phyloP scores from a whole-genome alignment of 108 stramenopile species.

The Skeletonema grethae region DNA sequence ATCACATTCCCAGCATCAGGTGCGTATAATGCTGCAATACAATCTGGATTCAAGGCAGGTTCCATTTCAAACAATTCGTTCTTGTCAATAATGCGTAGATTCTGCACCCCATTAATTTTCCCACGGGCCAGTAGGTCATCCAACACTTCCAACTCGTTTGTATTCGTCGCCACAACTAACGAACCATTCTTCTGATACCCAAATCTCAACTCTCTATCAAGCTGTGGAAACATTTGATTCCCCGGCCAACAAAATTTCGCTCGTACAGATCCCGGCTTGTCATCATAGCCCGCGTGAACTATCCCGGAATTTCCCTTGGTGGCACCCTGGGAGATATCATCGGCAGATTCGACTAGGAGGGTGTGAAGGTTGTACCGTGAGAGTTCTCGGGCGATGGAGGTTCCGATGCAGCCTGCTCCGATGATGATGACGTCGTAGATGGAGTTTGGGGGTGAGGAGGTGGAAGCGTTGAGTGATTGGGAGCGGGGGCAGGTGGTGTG shows the following conservation, averaged over 20 bases:
- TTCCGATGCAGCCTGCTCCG: slow-evolving; percentile 80
- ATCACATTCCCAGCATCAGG: slow-evolving; percentile 87
- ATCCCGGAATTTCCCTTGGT: slow-evolving; percentile 85
- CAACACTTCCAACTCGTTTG: slow-evolving; percentile 60
- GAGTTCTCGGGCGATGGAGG: slow-evolving; percentile 82
- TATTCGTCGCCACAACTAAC: slow-evolving; percentile 70
- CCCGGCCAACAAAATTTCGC: slow-evolving; percentile 83
- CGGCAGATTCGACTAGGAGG: slow-evolving; percentile 73
- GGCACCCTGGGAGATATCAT: slow-evolving; percentile 78
- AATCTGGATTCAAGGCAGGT: slow-evolving; percentile 60
- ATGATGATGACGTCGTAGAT: slow-evolving; percentile 68
- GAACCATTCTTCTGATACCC: slow-evolving; percentile 85
- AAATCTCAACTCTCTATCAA: slow-evolving; percentile 77
- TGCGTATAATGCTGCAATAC: slow-evolving; percentile 71
- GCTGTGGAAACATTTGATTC: slow-evolving; percentile 84
- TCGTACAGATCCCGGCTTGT: slow-evolving; percentile 69
- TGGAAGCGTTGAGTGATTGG: slow-evolving; percentile 45
- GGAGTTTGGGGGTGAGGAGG: not conserved
- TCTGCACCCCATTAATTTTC: slow-evolving; percentile 73
- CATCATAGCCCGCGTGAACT: slow-evolving; percentile 88
- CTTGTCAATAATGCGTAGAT: slow-evolving; percentile 63
- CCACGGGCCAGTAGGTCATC: slow-evolving; percentile 71
- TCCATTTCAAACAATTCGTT: slow-evolving; percentile 70
- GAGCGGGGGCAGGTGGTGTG: slow-evolving; percentile 58
- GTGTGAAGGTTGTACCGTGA: slow-evolving; percentile 52